Evolutionary conservation across 495 filamentous ascomycete genomes (phyloP), one percentile per base, ranked within the genome.

Genomic region (Penicillium maclennaniae): DNA sequence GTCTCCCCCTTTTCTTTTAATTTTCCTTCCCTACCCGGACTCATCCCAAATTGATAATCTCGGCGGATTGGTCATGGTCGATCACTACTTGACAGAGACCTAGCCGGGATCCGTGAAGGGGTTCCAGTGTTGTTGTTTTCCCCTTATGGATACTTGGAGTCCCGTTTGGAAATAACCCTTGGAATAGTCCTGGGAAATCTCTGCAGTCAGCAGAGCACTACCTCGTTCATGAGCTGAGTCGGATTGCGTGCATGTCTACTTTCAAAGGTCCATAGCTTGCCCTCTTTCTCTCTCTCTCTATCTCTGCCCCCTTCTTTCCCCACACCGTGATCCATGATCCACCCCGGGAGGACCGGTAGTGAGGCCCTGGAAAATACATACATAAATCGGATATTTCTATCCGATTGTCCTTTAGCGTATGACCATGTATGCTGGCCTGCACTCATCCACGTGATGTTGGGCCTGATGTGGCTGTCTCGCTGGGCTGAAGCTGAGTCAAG

Each of bases 281-380:
- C 34, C 31, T 34, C n/a, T 21, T 20, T 12, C 28, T 12, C 27
- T 36, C 48, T 45, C 49, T n/a, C n/a, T n/a, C n/a, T n/a, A n/a
- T n/a, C n/a, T n/a, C n/a, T n/a, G n/a, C n/a, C n/a, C n/a, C n/a
- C n/a, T n/a, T n/a, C n/a, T n/a, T n/a, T n/a, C n/a, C n/a, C n/a
- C n/a, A n/a, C 49, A 52, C 49, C 27, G 17, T 15, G 25, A 26
- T 37, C 52, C 45, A 45, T n/a, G n/a, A n/a, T n/a, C n/a, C n/a
- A n/a, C n/a, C 52, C 48, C 51, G 21, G 14, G 38, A 48, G 27
- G 51, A 54, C 49, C 46, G 31, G 49, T 41, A 39, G 9, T 40
- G 25, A 34, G 8, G 31, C 31, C 8, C 31, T 34, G 31, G 15
- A 34, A 14, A 14, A 34, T 12, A 34, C 10, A 10, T 34, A 12